Percentiles rank a stretch among this genome's conserved stretches.
phyloP scores from a whole-genome alignment of 768 basidiomycete species.

The Tephrocybe sp. region DNA sequence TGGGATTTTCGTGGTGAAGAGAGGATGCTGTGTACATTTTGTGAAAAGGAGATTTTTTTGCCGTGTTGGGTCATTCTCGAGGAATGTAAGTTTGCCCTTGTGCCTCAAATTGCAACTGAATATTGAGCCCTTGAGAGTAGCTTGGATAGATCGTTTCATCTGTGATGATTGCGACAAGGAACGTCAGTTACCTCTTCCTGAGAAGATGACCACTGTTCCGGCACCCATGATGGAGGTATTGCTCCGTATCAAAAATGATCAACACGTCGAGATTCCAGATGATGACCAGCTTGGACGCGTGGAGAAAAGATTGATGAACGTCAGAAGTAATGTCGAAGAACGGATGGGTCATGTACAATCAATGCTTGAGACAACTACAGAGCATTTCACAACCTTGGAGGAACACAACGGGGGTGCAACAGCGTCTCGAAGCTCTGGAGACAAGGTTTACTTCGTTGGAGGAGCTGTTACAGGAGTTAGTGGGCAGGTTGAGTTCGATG shows the following conservation, averaged over 20 bases:
- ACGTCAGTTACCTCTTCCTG: background rate
- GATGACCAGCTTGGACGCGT: background rate
- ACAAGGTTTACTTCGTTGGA: too few species aligned
- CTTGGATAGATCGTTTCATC: background rate
- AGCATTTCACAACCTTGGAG: too few species aligned
- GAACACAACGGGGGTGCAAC: too few species aligned
- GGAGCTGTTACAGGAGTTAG: too few species aligned
- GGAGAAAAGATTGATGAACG: background rate
- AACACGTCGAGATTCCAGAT: background rate
- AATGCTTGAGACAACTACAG: too few species aligned
- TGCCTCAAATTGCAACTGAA: background rate
- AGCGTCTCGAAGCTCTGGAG: too few species aligned
- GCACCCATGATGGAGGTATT: background rate
- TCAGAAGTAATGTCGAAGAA: background rate
- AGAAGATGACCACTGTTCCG: background rate
- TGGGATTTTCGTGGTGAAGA: too few species aligned
- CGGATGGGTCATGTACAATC: too few species aligned
- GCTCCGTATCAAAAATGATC: background rate
- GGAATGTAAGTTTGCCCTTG: background rate
- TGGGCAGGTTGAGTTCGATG: too few species aligned
- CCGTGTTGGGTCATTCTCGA: background rate
- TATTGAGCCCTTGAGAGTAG: background rate
- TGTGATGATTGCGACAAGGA: constrained; percentile 1
- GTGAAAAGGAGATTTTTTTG: too few species aligned
- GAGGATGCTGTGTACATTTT: too few species aligned